Evolutionary conservation across 352 stramenopile species (phyloP).

Genomic region (Phytophthora pinifolia): DNA sequence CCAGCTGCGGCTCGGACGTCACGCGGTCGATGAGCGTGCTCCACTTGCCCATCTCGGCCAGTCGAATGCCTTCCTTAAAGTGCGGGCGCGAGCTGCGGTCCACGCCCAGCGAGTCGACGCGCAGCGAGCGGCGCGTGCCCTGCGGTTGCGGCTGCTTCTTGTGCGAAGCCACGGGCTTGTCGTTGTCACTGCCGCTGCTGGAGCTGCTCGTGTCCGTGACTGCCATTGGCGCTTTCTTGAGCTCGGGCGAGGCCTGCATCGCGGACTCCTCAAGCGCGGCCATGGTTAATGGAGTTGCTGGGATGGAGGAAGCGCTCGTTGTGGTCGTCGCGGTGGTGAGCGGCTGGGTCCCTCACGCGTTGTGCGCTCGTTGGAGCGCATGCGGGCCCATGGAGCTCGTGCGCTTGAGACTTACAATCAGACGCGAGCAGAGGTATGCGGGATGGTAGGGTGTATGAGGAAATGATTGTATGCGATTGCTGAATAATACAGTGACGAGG

Average conservation of each 20-base stretch:
- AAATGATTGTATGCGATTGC: not conserved
- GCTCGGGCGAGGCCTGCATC: constrained; percentile 14
- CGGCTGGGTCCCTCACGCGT: constrained; percentile 10
- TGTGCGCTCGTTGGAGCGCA: constrained; percentile 25
- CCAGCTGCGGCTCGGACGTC: constrained; percentile 58
- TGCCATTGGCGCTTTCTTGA: constrained; percentile 22
- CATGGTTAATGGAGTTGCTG: constrained; percentile 15
- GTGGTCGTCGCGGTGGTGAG: constrained; percentile 8
- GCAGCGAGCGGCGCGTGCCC: constrained; percentile 20
- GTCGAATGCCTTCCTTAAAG: constrained; percentile 80
- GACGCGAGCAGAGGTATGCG: constrained; percentile 16
- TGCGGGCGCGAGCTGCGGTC: constrained; percentile 50
- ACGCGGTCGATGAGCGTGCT: constrained; percentile 59
- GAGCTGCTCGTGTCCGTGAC: constrained; percentile 32
- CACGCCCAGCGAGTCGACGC: constrained; percentile 31
- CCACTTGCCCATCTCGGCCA: constrained; percentile 86
- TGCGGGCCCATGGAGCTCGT: constrained; percentile 17
- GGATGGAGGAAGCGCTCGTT: constrained; percentile 24
- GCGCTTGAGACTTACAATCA: constrained; percentile 12
- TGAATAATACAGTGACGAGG: not conserved
- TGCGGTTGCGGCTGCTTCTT: constrained; percentile 11
- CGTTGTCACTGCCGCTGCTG: constrained; percentile 17
- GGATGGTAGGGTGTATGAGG: constrained; percentile 9
- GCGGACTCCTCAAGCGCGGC: constrained; percentile 18
- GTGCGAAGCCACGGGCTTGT: constrained; percentile 8